Conservation (phyloP, 768 basidiomycete genomes). For the Suillus paluster region DNA sequence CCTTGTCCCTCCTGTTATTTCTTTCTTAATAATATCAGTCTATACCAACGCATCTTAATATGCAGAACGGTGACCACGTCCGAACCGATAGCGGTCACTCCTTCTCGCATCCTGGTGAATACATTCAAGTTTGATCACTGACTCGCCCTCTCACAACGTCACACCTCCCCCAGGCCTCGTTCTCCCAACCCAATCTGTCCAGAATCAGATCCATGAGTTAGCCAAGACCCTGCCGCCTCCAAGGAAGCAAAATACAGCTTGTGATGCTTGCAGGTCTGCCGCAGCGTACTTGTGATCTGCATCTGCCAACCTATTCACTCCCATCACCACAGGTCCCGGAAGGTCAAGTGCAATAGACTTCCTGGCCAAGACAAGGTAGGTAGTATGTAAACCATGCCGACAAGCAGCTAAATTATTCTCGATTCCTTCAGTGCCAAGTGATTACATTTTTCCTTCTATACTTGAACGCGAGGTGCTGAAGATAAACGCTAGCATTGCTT, state of each 20-base stretch:
- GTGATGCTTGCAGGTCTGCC: conserved; percentile 85
- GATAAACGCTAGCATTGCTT: conserved; percentile 68
- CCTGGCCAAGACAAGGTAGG: conserved; percentile 82
- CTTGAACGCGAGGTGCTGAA: conserved; percentile 7
- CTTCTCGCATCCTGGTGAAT: conserved; percentile 38
- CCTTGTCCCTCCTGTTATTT: conserved; percentile 21
- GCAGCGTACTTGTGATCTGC: conserved; percentile 4
- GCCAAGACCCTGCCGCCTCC: conserved; percentile 83
- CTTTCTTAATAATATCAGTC: conserved; percentile 30
- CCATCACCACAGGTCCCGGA: conserved; percentile 61
- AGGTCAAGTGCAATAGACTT: conserved; percentile 87
- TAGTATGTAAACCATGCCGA: conserved; percentile 19
- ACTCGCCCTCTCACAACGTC: conserved; percentile 4
- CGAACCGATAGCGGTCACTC: conserved; percentile 24
- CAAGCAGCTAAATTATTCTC: conserved; percentile 8
- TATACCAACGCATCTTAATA: conserved; percentile 29
- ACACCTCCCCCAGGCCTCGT: conserved; percentile 50
- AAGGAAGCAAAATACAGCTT: conserved; percentile 91
- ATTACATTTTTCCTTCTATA: conserved; percentile 5
- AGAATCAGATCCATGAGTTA: conserved; percentile 83
- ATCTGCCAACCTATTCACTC: conserved; percentile 15
- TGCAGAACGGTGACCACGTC: conserved; percentile 32
- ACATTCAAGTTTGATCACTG: neutral
- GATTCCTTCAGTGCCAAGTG: conserved; percentile 67
- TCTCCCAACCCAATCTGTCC: conserved; percentile 67